Base-by-base conservation (phyloP, 805 yeast species). In the Lachancea quebecensis region DNA sequence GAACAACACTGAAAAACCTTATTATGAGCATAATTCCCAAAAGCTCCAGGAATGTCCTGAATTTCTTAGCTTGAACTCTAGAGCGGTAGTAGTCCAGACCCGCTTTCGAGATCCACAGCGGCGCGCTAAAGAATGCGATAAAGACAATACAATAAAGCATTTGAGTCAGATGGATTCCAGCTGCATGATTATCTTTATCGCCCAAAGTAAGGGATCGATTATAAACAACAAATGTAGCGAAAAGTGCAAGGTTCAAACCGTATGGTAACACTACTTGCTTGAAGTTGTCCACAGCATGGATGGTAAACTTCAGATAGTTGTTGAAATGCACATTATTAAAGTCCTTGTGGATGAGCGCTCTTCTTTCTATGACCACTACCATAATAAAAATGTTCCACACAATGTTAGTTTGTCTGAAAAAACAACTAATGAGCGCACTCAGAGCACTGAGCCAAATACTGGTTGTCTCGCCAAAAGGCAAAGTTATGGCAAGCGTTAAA, bases 201-300 rank as follows among this genome's bases (percentile, higher is more conserved):
- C 99, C 99, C 39, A 91, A 72, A 0, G 98, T 82, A 35, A 93
- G 81, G 0, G 96, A 95, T 14, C 87, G 86, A 54, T 93, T 93
- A 55, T 67, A 54, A 28, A 73, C 50, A 34, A 89, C 59, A 57
- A 89, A 91, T 1, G 58, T 60, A 3, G 60, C 68, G 61, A 89
- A 91, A 1, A 71, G 50, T 0, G 61, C 59, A 28, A 77, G 75
- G 51, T 81, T 84, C 16, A 74, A 31, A 0, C 62, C 55, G 59
- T 69, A 85, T 1, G 93, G 90, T 2, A 73, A 33, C 0, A 57
- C 66, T 50, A 61, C 39, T 37, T 51, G 61, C 12, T 57, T 48
- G 37, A 69, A 58, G 25, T 68, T 66, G 16, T 67, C 69, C 30
- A 70, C 50, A 2, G 66, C 53, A 43, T 65, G 67, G 11, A 70